Evolutionary conservation across 805 yeast genomes (phyloP).

Genomic region (Candida wancherniae): DNA sequence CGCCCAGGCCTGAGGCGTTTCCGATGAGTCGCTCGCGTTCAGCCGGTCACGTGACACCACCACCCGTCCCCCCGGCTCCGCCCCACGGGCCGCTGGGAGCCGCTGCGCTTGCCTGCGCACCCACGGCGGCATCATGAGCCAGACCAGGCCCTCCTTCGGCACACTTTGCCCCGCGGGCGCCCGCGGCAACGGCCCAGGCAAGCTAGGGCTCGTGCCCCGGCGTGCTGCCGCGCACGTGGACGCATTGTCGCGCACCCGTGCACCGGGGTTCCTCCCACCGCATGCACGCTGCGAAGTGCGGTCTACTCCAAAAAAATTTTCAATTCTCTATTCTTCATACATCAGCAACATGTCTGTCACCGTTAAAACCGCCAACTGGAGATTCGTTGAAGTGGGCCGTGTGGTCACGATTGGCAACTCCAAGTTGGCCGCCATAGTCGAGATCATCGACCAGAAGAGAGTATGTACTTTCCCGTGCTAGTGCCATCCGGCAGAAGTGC

Average conservation of each 20-base stretch:
- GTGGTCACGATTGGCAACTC: conserved; percentile 82
- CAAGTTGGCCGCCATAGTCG: conserved; percentile 95
- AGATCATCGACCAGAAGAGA: conserved; percentile 98
- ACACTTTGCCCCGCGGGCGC: too few species aligned
- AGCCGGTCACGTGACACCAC: too few species aligned
- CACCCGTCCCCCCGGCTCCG: too few species aligned
- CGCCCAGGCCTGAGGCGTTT: too few species aligned
- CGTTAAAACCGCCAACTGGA: conserved; percentile 97
- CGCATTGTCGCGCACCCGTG: conserved; percentile 6
- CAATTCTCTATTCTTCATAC: conserved; percentile 12
- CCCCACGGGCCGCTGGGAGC: too few species aligned
- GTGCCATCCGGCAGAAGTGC: too few species aligned
- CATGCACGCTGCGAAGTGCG: not conserved
- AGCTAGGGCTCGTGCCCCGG: conserved; percentile 20
- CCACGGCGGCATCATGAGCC: too few species aligned
- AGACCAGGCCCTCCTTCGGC: too few species aligned
- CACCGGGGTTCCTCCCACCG: conserved; percentile 1
- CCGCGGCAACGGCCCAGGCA: too few species aligned
- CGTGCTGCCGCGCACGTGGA: not conserved
- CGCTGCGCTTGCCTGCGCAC: too few species aligned
- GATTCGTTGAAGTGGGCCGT: conserved; percentile 99
- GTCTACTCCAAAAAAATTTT: conserved; percentile 16
- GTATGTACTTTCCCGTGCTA: conserved; percentile 62
- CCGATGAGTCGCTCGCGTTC: too few species aligned
- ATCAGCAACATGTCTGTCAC: conserved; percentile 38